Percentiles rank a stretch among this genome's conserved stretches.
These are phyloP conservation scores for Saprolegnia diclina DNA, from an alignment of 352 stramenopile genomes.

Conservation along the genomic window DNA sequence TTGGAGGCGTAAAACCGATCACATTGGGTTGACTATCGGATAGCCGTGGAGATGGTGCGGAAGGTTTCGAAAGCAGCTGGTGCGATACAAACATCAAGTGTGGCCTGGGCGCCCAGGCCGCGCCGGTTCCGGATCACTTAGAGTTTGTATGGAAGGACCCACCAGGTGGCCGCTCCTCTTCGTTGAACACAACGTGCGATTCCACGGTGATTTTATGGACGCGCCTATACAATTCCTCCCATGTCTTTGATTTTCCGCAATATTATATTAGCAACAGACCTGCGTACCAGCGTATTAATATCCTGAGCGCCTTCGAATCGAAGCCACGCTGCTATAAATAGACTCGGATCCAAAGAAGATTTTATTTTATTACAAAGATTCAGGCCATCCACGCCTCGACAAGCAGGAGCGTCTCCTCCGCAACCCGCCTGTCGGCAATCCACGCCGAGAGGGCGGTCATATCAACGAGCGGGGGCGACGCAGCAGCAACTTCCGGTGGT, in stretches of 20 bases:
- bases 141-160: conserved; percentile 9
- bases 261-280: not conserved
- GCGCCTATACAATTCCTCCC: conserved; percentile 4
- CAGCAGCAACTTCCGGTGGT: not conserved
- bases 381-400: conserved; percentile 22
- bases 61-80: not conserved
- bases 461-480: not conserved
- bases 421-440: not conserved
- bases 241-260: conserved; percentile 3
- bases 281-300: not conserved
- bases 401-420: conserved; percentile 6
- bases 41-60: not conserved
- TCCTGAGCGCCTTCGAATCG: not conserved
- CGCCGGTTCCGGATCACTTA: not conserved
- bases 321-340: conserved; percentile 5
- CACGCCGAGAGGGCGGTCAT: conserved; percentile 21
- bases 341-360: not conserved
- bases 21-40: too few species aligned
- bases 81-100: not conserved
- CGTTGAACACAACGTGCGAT: conserved; percentile 18
- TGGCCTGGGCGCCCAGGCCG: not conserved
- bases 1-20: too few species aligned
- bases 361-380: conserved; percentile 5
- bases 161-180: conserved; percentile 1
- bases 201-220: not conserved